Conservation (phyloP, 176 grass and related monocot genomes). For the Aegilops speltoides region DNA sequence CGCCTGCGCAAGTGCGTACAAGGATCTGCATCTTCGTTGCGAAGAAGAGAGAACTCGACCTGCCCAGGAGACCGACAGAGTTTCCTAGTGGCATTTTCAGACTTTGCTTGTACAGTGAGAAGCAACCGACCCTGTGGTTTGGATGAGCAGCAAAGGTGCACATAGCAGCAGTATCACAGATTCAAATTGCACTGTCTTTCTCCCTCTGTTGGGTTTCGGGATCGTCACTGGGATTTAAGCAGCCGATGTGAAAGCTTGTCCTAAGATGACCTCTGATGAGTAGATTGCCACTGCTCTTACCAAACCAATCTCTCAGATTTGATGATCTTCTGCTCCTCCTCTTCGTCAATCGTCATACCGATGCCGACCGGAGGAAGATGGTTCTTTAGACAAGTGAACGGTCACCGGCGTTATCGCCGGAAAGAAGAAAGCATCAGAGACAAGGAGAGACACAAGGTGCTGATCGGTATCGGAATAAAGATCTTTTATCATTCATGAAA, state of each 20-base stretch:
- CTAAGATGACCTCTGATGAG: background rate
- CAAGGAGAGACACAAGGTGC: background rate
- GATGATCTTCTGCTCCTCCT: background rate
- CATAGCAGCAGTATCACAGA: background rate
- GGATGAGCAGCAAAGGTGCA: background rate
- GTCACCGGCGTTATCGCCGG: background rate
- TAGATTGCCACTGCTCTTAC: background rate
- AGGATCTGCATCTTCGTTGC: conserved; percentile 34
- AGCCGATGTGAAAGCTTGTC: background rate
- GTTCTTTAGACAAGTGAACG: background rate
- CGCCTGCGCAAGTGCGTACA: conserved; percentile 42
- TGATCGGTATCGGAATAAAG: background rate
- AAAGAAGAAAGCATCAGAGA: background rate
- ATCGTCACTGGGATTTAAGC: background rate
- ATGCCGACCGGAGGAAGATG: background rate
- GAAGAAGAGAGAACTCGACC: conserved; percentile 35
- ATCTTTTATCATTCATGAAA: conserved; percentile 1
- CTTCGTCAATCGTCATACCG: too few species aligned
- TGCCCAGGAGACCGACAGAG: conserved; percentile 14
- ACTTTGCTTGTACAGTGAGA: background rate
- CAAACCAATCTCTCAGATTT: background rate
- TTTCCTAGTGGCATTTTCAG: background rate
- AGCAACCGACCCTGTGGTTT: background rate
- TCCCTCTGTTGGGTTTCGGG: background rate
- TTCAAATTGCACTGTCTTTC: background rate